Base-by-base conservation (phyloP, 2,329 filamentous ascomycete species). In the Aspergillus tanneri region DNA sequence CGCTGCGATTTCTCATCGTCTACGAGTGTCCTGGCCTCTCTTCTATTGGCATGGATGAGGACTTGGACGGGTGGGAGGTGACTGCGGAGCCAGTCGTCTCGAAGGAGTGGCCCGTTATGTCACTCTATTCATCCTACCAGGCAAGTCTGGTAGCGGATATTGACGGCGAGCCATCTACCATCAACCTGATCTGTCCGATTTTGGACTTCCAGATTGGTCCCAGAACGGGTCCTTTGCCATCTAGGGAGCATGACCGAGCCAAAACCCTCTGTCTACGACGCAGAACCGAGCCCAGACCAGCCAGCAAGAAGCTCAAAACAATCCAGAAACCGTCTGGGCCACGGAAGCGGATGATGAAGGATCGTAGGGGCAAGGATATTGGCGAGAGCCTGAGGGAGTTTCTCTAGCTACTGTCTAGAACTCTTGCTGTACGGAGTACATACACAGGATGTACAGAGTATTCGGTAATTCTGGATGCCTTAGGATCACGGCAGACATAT, bases 1-100 rank as follows among this genome's bases (percentile, higher is more conserved):
- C 62, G 7, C 47, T 76, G 19, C 61, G 59, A n/a, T 40, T 64
- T 11, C 50, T 75, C 16, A 50, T 74, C 12, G 50, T 67, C 3
- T 61, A 61, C 10, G 59, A 61, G 25, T 74, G 70, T 43, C 56
- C 54, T 2, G 44, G 50, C 5, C 50, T 73, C n/a, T n/a, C n/a
- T 58, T 2, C 43, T 49, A 43, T 49, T 52, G 59, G 49, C 22
- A 53, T 44, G 37, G 37, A 58, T 22, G 44, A 39, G 16, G 48
- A 50, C 18, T 40, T 50, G 9, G 50, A 61, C 42, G 67, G 67
- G 7, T 71, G 69, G 69, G 54, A 24, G 24, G 19, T 19, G 45
- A n/a, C 6, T 24, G 14, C 19, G 11, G 44, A 44, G 19, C 41
- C 47, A 27, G 38, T 49, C 9, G 38, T 34, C 8, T 46, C 46